Evolutionary conservation across 108 stramenopile genomes (phyloP).

Genomic region (Nitzschia sp.): DNA sequence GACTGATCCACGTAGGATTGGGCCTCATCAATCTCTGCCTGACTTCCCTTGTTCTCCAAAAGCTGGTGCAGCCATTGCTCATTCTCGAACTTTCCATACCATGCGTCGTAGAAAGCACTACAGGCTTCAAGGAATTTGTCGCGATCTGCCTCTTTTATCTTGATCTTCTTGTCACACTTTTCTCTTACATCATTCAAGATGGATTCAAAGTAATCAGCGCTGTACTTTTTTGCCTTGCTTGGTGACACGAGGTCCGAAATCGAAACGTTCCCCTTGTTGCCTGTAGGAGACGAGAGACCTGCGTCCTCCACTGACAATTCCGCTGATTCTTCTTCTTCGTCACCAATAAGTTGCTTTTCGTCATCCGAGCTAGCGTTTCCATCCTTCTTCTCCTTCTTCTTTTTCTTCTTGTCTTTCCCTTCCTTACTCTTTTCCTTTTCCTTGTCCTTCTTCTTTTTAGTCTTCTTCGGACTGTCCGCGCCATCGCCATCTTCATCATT

Average conservation of each 20-base stretch:
- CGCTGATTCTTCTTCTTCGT: not conserved
- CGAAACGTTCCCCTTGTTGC: not conserved
- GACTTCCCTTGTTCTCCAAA: conserved; percentile 14
- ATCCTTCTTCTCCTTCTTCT: conserved; percentile 21
- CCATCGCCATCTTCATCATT: too few species aligned
- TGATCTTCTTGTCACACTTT: conserved; percentile 30
- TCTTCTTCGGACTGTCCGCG: conserved; percentile 1
- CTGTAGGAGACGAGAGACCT: not conserved
- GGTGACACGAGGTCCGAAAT: conserved; percentile 9
- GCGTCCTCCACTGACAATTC: not conserved
- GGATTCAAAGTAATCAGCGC: conserved; percentile 32
- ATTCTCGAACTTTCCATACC: conserved; percentile 29
- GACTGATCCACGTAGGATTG: conserved; percentile 15
- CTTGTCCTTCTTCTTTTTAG: conserved; percentile 18
- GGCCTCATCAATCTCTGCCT: conserved; percentile 24
- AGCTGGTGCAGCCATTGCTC: conserved; percentile 23
- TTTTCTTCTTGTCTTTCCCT: conserved; percentile 21
- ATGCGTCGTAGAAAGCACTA: conserved; percentile 19
- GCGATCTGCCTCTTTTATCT: conserved; percentile 19
- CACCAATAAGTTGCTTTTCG: not conserved
- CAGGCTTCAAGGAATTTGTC: conserved; percentile 26
- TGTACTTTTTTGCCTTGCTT: conserved; percentile 14
- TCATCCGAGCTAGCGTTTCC: not conserved
- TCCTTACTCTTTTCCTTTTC: conserved; percentile 6
- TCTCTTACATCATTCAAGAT: conserved; percentile 20